A percentile compares a stretch with the other conserved stretches of the same genome.
phyloP scores from a whole-genome alignment of 805 yeast species.

The Candida sithepensis region DNA sequence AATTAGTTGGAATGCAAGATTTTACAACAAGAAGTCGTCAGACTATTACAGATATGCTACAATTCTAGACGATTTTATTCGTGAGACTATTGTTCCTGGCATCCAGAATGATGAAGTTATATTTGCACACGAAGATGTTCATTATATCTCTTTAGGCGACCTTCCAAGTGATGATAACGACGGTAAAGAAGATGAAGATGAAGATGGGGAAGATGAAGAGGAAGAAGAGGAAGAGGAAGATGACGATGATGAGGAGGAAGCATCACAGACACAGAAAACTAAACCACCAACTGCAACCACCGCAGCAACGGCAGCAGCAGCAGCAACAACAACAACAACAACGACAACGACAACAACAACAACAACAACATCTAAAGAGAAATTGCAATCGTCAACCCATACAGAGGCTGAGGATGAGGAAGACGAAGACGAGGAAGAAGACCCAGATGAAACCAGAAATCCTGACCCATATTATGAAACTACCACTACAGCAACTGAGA shows the following conservation, averaged over 20 bases:
- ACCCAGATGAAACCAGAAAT: conserved; percentile 20
- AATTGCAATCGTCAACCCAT: neutral
- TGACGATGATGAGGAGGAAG: neutral
- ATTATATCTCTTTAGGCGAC: conserved; percentile 66
- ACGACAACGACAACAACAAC: neutral
- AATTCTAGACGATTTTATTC: conserved; percentile 50
- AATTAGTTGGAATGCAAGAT: conserved; percentile 86
- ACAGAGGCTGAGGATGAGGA: conserved; percentile 16
- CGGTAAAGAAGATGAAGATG: conserved; percentile 11
- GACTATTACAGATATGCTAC: conserved; percentile 66
- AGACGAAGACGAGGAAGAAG: conserved; percentile 11
- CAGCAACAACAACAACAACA: neutral
- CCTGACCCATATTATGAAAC: conserved; percentile 18
- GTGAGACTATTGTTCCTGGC: conserved; percentile 44
- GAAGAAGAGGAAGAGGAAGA: conserved; percentile 16
- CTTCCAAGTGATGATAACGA: conserved; percentile 48
- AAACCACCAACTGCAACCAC: neutral
- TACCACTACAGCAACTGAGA: neutral
- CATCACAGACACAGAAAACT: neutral
- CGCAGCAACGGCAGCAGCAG: conserved; percentile 3
- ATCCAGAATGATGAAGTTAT: conserved; percentile 39
- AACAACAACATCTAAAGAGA: neutral
- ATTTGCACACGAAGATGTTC: conserved; percentile 34
- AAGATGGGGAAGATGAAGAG: conserved; percentile 19
- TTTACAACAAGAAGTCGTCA: conserved; percentile 71